Conservation (phyloP, 202 grass and related monocot genomes). For the Elaeis oleifera region DNA sequence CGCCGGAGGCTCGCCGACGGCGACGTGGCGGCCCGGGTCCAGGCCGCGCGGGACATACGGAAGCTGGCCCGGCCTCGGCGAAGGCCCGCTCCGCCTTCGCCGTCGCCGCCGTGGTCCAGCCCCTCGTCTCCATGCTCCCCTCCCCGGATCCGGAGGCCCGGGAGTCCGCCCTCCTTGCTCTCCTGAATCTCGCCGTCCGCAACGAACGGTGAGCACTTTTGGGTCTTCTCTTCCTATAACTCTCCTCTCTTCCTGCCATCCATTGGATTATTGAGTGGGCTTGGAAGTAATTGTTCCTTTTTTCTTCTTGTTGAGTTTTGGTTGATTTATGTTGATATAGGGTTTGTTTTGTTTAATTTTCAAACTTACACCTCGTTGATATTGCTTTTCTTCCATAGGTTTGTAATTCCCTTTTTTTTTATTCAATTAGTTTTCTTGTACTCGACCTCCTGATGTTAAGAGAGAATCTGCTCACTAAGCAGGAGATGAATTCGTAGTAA, state of each 20-base stretch:
- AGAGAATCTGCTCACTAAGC: no score
- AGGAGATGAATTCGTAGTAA: no score
- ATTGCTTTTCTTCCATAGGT: no score
- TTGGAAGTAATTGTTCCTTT: no score
- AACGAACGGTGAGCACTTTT: constrained; percentile 8
- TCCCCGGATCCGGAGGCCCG: constrained; percentile 13
- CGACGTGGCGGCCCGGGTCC: constrained; percentile 4
- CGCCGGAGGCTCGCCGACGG: constrained; percentile 15
- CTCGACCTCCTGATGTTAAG: no score
- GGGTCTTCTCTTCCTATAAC: background rate
- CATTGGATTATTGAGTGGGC: background rate
- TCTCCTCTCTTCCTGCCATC: background rate
- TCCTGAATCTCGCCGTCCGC: constrained; percentile 26
- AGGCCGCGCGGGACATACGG: constrained; percentile 22
- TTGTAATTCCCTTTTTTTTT: no score
- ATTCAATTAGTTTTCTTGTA: no score
- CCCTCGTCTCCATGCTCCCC: constrained; percentile 24
- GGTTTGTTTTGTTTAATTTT: no score
- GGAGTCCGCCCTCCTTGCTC: constrained; percentile 22
- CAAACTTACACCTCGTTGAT: no score
- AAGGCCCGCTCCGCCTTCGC: constrained; percentile 21
- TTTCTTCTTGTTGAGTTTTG: no score
- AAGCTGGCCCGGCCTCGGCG: constrained; percentile 10
- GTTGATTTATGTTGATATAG: no score
- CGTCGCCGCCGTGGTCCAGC: constrained; percentile 21